Percentiles rank a stretch among this genome's conserved stretches.
These are phyloP conservation scores for Chaetomiaceae sp. DNA, from an alignment of 2,329 filamentous ascomycete genomes.

Conservation along the genomic window DNA sequence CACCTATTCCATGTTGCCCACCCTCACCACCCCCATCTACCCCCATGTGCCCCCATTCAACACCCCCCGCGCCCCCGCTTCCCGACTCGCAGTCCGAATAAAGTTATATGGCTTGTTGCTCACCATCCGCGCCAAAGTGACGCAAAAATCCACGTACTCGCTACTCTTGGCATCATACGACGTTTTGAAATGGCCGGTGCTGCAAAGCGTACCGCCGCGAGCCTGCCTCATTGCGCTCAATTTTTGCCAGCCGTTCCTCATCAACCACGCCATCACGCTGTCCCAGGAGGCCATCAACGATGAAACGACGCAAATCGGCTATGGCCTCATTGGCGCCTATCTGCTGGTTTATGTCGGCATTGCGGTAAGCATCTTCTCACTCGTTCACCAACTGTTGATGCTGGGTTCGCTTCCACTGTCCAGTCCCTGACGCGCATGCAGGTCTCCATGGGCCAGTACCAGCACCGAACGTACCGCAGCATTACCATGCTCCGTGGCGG, in stretches of 20 bases:
- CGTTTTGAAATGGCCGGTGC: constrained; percentile 28
- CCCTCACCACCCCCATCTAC: background rate
- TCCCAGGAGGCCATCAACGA: constrained; percentile 25
- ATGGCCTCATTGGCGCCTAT: constrained; percentile 37
- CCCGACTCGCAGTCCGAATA: too few relatives aligned
- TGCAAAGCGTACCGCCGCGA: constrained; percentile 32
- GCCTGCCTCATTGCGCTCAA: constrained; percentile 35
- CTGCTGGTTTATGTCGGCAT: constrained; percentile 37
- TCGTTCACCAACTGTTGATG: background rate
- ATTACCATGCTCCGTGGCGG: constrained; percentile 33
- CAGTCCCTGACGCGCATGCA: background rate
- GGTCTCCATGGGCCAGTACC: constrained; percentile 28
- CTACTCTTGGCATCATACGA: constrained; percentile 26
- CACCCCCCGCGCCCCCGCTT: too few relatives aligned
- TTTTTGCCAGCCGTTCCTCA: constrained; percentile 42
- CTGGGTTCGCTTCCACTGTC: background rate
- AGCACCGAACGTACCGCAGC: constrained; percentile 32
- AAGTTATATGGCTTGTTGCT: background rate
- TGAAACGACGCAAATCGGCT: constrained; percentile 26
- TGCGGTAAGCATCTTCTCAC: constrained; percentile 28
- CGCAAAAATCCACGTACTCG: constrained; percentile 19
- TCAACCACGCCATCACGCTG: constrained; percentile 31
- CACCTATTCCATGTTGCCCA: background rate
- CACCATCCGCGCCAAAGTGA: constrained; percentile 1
- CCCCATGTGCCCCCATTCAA: background rate